These are phyloP conservation scores for Monilinia vaccinii-corymbosi DNA, from an alignment of 2,329 filamentous ascomycete species.

Conservation along the genomic window DNA sequence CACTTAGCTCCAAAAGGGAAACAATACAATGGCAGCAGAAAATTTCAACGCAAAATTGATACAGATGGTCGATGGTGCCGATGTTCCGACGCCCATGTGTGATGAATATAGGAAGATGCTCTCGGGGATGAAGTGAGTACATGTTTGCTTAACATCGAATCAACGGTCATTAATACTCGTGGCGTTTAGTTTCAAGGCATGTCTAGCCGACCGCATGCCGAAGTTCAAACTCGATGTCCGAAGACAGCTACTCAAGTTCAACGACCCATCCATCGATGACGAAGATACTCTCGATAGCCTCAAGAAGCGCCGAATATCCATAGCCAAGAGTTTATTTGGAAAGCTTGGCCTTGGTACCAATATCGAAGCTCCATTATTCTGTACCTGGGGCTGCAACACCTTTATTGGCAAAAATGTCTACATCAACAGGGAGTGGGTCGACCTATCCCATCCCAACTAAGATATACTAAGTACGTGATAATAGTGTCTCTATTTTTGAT, in stretches of 20 bases:
- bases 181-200: conserved; percentile 4
- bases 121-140: conserved; percentile 18
- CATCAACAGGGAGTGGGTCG: conserved; percentile 20
- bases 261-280: conserved; percentile 15
- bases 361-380: conserved; percentile 19
- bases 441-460: neutral
- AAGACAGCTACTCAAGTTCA: conserved; percentile 15
- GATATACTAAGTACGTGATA: neutral
- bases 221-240: conserved; percentile 10
- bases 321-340: conserved; percentile 15
- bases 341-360: conserved; percentile 15
- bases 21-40: neutral
- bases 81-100: conserved; percentile 2
- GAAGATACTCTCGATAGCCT: conserved; percentile 16
- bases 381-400: conserved; percentile 21
- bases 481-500: conserved; percentile 21
- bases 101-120: conserved; percentile 23
- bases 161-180: neutral
- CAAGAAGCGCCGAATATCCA: conserved; percentile 11
- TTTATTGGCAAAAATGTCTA: conserved; percentile 12
- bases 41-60: conserved; percentile 5
- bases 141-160: neutral
- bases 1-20: neutral
- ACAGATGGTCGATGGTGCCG: conserved; percentile 32
- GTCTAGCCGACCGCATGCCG: conserved; percentile 5